Conservation (phyloP, 2,329 filamentous ascomycete species). For the Pseudogymnoascus sp. region DNA sequence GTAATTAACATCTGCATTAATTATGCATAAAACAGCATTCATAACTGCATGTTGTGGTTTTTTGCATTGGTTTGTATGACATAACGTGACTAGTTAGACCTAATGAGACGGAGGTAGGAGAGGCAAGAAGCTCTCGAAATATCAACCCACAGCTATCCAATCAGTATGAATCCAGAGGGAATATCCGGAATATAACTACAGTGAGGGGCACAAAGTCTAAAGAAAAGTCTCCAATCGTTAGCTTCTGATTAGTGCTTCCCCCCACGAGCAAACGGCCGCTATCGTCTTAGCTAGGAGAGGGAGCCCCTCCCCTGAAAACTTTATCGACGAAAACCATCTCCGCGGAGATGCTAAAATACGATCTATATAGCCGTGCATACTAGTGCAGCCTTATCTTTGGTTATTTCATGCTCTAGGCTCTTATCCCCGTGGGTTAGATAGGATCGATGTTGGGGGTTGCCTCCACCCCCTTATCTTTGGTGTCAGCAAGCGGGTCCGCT, state of each 20-base stretch:
- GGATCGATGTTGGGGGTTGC: neutral
- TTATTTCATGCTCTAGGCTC: neutral
- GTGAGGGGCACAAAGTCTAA: neutral
- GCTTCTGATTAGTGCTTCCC: neutral
- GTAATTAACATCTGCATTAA: too few relatives aligned
- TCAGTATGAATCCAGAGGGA: neutral
- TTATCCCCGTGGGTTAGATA: slow-evolving; percentile 5
- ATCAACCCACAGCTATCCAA: neutral
- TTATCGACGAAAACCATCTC: neutral
- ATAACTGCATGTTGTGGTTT: too few relatives aligned
- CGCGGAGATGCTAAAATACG: slow-evolving; percentile 4
- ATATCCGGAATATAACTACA: neutral
- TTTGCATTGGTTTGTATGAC: too few relatives aligned
- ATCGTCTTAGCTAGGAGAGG: neutral
- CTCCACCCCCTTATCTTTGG: slow-evolving; percentile 5
- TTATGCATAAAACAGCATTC: too few relatives aligned
- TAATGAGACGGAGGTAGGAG: neutral
- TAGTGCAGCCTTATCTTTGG: neutral
- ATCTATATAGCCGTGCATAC: neutral
- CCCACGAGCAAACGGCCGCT: neutral
- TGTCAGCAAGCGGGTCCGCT: neutral
- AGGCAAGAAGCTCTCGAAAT: neutral
- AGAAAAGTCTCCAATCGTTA: neutral
- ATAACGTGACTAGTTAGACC: neutral
- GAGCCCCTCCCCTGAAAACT: neutral